Conservation (phyloP, 225 moss, liverwort and hornwort species). For the Neckera pumila region DNA sequence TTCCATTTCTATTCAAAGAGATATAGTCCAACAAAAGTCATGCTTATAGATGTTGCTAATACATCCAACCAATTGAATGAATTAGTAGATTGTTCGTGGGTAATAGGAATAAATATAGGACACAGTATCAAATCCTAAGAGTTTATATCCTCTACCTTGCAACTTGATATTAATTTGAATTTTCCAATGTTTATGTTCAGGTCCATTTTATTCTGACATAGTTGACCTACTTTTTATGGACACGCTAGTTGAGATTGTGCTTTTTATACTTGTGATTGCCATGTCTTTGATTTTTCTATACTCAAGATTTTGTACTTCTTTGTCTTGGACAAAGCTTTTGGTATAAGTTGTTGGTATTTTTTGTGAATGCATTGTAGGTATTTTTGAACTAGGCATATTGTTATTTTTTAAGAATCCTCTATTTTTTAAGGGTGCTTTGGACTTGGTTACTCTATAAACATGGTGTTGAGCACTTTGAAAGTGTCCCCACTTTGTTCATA, state of each 20-base stretch:
- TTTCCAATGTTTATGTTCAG: background rate
- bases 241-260: background rate
- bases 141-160: background rate
- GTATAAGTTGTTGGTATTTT: background rate
- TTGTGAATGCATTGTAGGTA: background rate
- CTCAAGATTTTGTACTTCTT: too few species aligned
- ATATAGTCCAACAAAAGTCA: background rate
- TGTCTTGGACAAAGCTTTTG: background rate
- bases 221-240: background rate
- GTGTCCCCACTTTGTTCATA: background rate
- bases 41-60: fast-evolving
- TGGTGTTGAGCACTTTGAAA: background rate
- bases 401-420: background rate
- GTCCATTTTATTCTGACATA: fast-evolving
- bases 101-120: fast-evolving
- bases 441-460: fast-evolving
- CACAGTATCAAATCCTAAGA: background rate
- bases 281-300: background rate
- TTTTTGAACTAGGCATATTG: fast-evolving
- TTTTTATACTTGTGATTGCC: too few species aligned
- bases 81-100: background rate
- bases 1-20: background rate
- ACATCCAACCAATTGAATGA: background rate
- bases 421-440: background rate
- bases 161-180: background rate